Percentiles rank a stretch among this genome's conserved stretches.
phyloP scores from a whole-genome alignment of 306 rosid genomes.

The Abrus pulchellus region DNA sequence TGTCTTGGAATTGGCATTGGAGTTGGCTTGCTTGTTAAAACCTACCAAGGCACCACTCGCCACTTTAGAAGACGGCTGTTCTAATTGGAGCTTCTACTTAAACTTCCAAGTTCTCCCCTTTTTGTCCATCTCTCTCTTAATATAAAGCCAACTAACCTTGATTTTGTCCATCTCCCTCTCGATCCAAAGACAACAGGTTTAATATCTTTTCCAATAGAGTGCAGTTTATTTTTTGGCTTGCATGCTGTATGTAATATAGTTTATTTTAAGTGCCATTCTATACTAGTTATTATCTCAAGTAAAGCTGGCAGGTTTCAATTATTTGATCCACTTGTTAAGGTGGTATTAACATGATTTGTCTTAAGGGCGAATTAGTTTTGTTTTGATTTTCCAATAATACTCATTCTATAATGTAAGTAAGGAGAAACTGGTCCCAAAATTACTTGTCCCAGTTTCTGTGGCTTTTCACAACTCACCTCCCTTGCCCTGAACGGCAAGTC shows the following conservation, averaged over 20 bases:
- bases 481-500: not conserved
- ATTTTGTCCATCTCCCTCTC: slow-evolving; percentile 31
- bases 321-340: slow-evolving; percentile 36
- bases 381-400: slow-evolving; percentile 40
- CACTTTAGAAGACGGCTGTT: slow-evolving; percentile 64
- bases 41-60: slow-evolving; percentile 84
- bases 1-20: slow-evolving; percentile 88
- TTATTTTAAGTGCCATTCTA: slow-evolving; percentile 35
- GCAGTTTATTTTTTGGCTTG: slow-evolving; percentile 39
- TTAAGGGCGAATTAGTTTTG: slow-evolving; percentile 4
- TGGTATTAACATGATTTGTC: slow-evolving; percentile 35
- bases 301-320: slow-evolving; percentile 44
- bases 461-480: not conserved
- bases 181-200: slow-evolving; percentile 28
- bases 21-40: slow-evolving; percentile 74
- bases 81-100: slow-evolving; percentile 20
- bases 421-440: not conserved
- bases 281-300: slow-evolving; percentile 40
- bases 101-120: slow-evolving; percentile 22
- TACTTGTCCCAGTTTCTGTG: not conserved
- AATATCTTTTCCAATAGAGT: slow-evolving; percentile 39
- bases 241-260: slow-evolving; percentile 49
- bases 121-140: slow-evolving; percentile 23
- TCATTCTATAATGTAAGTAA: slow-evolving; percentile 3
- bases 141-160: slow-evolving; percentile 45